A percentile compares a stretch with the other conserved stretches of the same genome.
Conservation (phyloP, 176 grass and related monocot species). For the Cocos nucifera region DNA sequence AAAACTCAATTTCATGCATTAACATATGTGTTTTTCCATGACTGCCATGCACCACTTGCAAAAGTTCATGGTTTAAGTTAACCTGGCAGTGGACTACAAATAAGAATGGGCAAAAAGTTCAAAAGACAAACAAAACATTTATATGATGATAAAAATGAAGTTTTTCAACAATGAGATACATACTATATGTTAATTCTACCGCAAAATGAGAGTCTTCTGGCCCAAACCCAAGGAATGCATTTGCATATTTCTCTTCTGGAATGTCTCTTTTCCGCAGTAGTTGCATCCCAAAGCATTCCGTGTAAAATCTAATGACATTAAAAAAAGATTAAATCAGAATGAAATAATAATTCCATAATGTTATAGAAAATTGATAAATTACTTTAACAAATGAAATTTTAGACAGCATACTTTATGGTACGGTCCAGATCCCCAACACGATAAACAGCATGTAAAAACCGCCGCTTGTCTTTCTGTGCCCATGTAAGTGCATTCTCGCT, state of each 20-base stretch:
- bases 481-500: constrained; percentile 64
- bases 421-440: constrained; percentile 86
- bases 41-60: no score
- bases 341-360: no score
- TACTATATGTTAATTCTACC: constrained; percentile 91
- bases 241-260: constrained; percentile 90
- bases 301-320: constrained; percentile 61
- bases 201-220: constrained; percentile 80
- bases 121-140: no score
- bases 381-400: no score
- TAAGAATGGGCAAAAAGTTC: no score
- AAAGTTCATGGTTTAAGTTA: no score
- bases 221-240: constrained; percentile 93
- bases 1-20: no score
- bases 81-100: no score
- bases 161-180: not conserved
- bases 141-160: no score
- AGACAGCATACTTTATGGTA: constrained; percentile 57
- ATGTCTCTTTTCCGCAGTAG: constrained; percentile 84
- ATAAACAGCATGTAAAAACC: constrained; percentile 81
- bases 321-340: not conserved
- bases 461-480: constrained; percentile 73
- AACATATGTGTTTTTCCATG: no score
- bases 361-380: no score
- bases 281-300: constrained; percentile 84